Base-by-base conservation (phyloP, 176 grass and related monocot species). In the Oryza rufipogon region DNA sequence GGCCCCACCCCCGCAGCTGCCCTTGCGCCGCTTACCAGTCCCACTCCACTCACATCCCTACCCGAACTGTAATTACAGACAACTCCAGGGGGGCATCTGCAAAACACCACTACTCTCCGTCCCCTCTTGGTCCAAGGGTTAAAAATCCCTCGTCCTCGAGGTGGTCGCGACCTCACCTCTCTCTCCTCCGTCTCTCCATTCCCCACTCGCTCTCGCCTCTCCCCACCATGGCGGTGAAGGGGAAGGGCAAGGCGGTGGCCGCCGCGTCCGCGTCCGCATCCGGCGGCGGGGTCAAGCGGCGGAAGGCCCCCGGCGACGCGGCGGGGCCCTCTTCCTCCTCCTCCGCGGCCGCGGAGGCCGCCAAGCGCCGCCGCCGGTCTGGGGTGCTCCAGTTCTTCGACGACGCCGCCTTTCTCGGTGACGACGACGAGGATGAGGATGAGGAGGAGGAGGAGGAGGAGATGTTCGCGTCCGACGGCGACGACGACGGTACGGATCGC, bases 311-410 rank as follows among this genome's bases (percentile, higher is more conserved):
- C 26, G 79, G 46, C 2, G 89, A 6, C 22, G 75, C 64, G 34
- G 75, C 64, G 34, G 79, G 78, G 48, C n/a, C 78, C 44, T 85
- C 96, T 2, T 86, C 39, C 44, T 85, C 89, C 11, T 76, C 87
- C 13, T 65, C 61, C 74, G 70, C 76, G 47, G 66, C 67, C 14
- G 34, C 78, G 20, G 74, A 75, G 47, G 60, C 73, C 15, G 34
- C 78, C 11, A 86, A 85, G 64, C 86, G 87, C 77, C 64, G 81
- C 77, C 85, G 86, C 33, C 81, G 89, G 44, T 28, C 75, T 10
- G 96, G 90, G 42, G 96, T 87, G 2, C 88, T 88, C 68, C 83
- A 76, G 88, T 99, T 91, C 84, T 51, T 99, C 75, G 96, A 99
- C 47, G 96, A 96, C 61, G 90, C 41, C 16, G 93, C 93, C 41